phyloP scores from a whole-genome alignment of 352 stramenopile species.

The Phytophthora rubi region DNA sequence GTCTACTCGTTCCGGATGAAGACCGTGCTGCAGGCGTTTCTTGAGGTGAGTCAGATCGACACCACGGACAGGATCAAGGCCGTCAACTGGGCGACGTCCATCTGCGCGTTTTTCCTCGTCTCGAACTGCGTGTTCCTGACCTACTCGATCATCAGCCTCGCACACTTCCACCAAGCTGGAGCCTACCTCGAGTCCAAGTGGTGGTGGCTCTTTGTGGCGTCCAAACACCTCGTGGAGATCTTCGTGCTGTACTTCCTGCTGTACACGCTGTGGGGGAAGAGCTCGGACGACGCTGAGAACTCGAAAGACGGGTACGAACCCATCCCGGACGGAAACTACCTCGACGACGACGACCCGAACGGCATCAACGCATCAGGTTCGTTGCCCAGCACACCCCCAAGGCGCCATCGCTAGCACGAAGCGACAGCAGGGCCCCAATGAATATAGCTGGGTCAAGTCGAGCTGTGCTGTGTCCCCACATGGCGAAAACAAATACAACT shows the following conservation, averaged over 20 bases:
- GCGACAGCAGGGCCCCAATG: conserved; percentile 4
- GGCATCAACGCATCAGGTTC: conserved; percentile 41
- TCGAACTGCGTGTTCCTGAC: conserved; percentile 89
- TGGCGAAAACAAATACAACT: conserved; percentile 12
- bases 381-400: conserved; percentile 35
- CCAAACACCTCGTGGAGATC: conserved; percentile 94
- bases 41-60: conserved; percentile 96
- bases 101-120: conserved; percentile 96
- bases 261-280: conserved; percentile 93
- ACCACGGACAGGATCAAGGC: conserved; percentile 96
- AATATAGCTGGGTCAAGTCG: conserved; percentile 18
- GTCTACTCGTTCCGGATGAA: conserved; percentile 96
- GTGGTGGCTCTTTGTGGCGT: conserved; percentile 94
- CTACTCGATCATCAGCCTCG: conserved; percentile 85
- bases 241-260: conserved; percentile 95
- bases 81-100: conserved; percentile 96
- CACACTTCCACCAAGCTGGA: conserved; percentile 87
- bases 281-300: conserved; percentile 63
- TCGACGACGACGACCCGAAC: conserved; percentile 60
- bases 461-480: background rate
- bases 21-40: conserved; percentile 95
- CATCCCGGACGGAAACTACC: conserved; percentile 72
- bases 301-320: conserved; percentile 78
- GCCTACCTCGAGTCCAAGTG: conserved; percentile 84
- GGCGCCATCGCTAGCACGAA: conserved; percentile 32